Evolutionary conservation across 176 grass and related monocot species (phyloP).

Genomic region (Urochloa ruziziensis): DNA sequence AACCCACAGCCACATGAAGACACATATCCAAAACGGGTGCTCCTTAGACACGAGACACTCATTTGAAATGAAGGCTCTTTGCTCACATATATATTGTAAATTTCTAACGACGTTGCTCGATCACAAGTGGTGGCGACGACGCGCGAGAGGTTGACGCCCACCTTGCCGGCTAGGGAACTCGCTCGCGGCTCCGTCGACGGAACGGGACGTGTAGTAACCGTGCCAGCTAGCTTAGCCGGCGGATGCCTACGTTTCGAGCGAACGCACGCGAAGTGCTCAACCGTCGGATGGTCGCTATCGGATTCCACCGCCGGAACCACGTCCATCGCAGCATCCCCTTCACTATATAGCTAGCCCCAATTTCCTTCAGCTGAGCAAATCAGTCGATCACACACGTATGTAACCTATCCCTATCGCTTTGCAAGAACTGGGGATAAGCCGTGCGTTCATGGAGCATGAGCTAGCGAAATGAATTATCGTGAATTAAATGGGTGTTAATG

Average conservation of each 20-base stretch:
- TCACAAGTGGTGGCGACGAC: slow-evolving; percentile 16
- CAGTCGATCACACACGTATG: neutral
- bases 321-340: neutral
- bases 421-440: neutral
- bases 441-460: too few species aligned
- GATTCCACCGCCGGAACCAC: slow-evolving; percentile 19
- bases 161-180: slow-evolving; percentile 39
- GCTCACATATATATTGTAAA: neutral
- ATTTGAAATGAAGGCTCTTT: neutral
- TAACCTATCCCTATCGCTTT: neutral
- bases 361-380: neutral
- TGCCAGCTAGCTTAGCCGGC: neutral
- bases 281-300: neutral
- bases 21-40: neutral
- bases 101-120: too few species aligned
- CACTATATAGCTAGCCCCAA: neutral
- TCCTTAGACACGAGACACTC: neutral
- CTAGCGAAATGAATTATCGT: too few species aligned
- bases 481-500: too few species aligned
- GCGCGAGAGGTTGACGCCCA: slow-evolving; percentile 29
- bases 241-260: neutral
- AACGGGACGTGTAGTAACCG: neutral
- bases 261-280: neutral
- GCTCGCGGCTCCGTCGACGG: too few species aligned
- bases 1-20: neutral